These are phyloP conservation scores for Schrenkiella parvula DNA, from an alignment of 345 rosid genomes.

Conservation along the genomic window DNA sequence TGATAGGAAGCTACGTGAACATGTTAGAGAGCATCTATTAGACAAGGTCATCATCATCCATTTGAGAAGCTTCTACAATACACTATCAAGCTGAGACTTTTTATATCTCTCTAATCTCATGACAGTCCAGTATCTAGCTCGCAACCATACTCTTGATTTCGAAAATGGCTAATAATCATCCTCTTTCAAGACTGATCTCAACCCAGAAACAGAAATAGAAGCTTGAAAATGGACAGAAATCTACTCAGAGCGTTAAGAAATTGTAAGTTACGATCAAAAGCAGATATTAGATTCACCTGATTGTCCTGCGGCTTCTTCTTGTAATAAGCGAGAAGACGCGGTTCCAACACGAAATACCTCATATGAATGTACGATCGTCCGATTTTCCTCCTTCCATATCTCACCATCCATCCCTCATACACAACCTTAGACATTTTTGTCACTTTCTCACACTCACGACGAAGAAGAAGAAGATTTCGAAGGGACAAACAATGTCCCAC, in stretches of 20 bases:
- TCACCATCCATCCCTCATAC: constrained; percentile 99
- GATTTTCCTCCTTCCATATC: constrained; percentile 97
- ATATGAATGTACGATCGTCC: constrained; percentile 93
- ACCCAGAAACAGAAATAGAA: not conserved
- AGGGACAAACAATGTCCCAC: not conserved
- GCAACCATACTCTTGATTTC: not conserved
- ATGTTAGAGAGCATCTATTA: not conserved
- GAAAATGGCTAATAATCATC: not conserved
- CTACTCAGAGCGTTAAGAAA: not conserved
- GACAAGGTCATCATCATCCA: not conserved
- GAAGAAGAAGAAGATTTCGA: not conserved
- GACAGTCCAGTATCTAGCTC: not conserved
- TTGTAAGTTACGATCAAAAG: not conserved
- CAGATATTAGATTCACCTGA: constrained; percentile 50
- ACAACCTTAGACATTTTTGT: constrained; percentile 66
- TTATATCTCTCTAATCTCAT: not conserved
- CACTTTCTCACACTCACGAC: not conserved
- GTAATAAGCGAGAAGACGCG: constrained; percentile 93
- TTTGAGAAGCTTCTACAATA: not conserved
- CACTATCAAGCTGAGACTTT: not conserved
- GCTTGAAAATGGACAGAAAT: not conserved
- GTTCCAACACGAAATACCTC: constrained; percentile 93
- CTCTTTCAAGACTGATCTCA: not conserved
- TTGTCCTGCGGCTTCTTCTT: constrained; percentile 93
- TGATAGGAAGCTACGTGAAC: constrained; percentile 80